phyloP scores from a whole-genome alignment of 345 rosid species.

The Rhodomyrtus tomentosa region DNA sequence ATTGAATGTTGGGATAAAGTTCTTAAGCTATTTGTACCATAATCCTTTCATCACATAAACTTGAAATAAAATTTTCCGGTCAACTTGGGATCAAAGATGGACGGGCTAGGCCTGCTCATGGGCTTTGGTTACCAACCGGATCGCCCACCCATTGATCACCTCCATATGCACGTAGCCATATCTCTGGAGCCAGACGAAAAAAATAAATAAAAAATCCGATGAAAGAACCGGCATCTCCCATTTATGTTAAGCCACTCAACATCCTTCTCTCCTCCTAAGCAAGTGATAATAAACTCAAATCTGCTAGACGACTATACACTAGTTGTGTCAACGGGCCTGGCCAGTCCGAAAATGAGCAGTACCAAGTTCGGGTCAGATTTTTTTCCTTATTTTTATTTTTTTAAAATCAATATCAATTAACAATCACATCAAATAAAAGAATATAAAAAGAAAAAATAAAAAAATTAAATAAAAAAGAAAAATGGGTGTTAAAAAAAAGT shows the following conservation, averaged over 20 bases:
- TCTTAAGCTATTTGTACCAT: background rate
- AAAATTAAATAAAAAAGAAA: too few species aligned
- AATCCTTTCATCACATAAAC: background rate
- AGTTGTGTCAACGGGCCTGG: too few species aligned
- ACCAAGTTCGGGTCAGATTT: too few species aligned
- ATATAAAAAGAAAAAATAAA: too few species aligned
- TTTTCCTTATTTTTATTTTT: too few species aligned
- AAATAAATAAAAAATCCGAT: too few species aligned
- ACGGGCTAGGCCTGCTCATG: background rate
- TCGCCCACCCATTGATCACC: background rate
- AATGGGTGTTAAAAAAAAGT: too few species aligned
- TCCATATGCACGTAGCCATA: background rate
- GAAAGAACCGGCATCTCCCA: background rate
- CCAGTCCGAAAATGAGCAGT: too few species aligned
- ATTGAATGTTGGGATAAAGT: background rate
- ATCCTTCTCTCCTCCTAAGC: background rate
- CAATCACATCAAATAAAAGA: too few species aligned
- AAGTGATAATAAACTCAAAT: background rate
- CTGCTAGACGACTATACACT: background rate
- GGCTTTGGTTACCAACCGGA: background rate
- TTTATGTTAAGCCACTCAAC: background rate
- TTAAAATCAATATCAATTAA: too few species aligned
- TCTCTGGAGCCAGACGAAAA: background rate
- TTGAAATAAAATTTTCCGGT: background rate
- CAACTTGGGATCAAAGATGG: background rate